A percentile compares a stretch with the other conserved stretches of the same genome.
phyloP scores from a whole-genome alignment of 352 stramenopile species.

The Phytophthora sp. region DNA sequence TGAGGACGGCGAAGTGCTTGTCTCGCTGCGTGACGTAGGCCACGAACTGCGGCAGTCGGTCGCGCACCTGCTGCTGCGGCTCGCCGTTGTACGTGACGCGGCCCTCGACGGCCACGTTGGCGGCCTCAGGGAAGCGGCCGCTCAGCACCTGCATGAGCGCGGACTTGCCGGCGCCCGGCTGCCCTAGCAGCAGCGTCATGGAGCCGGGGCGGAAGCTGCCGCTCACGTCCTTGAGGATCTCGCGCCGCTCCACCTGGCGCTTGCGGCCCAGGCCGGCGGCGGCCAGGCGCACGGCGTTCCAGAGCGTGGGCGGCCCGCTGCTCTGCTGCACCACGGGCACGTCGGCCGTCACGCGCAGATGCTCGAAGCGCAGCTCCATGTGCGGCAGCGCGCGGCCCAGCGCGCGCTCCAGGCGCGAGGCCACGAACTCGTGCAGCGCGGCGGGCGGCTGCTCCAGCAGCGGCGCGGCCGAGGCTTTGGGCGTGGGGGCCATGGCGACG shows the following conservation, averaged over 20 bases:
- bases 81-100: conserved; percentile 47
- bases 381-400: conserved; percentile 27
- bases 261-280: conserved; percentile 12
- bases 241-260: conserved; percentile 25
- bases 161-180: conserved; percentile 48
- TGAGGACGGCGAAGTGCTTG: conserved; percentile 41
- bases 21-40: conserved; percentile 45
- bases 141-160: conserved; percentile 48
- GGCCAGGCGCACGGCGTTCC: conserved; percentile 26
- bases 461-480: too few relatives aligned
- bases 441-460: too few relatives aligned
- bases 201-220: conserved; percentile 37
- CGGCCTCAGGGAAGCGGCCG: conserved; percentile 33
- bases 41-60: conserved; percentile 36
- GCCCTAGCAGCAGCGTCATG: conserved; percentile 52
- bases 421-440: conserved; percentile 21
- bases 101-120: conserved; percentile 32
- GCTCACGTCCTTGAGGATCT: conserved; percentile 43
- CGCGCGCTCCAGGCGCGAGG: conserved; percentile 15
- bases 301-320: conserved; percentile 30
- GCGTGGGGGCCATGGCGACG: too few relatives aligned
- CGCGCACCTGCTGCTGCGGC: conserved; percentile 14
- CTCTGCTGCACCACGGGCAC: conserved; percentile 21
- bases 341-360: conserved; percentile 25
- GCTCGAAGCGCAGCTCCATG: conserved; percentile 35